Evolutionary conservation across 2,329 filamentous ascomycete genomes (phyloP), one percentile per base, ranked within the genome.

Genomic region (Fusarium sp.): DNA sequence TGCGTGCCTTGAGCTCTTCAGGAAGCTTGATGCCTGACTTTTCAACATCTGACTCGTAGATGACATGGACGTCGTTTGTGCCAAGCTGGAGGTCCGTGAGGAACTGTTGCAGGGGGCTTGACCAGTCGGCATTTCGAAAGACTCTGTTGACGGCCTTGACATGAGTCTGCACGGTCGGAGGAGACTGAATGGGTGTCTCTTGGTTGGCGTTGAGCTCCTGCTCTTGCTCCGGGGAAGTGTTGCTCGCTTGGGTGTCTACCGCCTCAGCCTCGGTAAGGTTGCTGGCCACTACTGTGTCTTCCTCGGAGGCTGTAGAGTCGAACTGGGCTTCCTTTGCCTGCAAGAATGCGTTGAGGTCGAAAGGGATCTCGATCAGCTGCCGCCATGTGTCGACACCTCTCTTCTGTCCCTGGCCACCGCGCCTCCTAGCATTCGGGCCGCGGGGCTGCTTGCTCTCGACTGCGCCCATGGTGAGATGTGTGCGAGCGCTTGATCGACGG

Each of bases 401-500:
- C n/a, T 31, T 59, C 20, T 27, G 36, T 42, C 60, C 40, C 24
- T 69, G 62, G 27, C 67, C 67, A 16, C 33, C 51, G 27, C 69
- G 69, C 17, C 59, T 66, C 42, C 38, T 70, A 33, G 68, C 51
- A 40, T 33, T 67, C 40, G 51, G 58, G 24, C 10, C 70, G 69
- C 67, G 51, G 24, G 27, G 57, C 27, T 42, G 57, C 35, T 72
- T 72, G 61, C 57, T 62, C 29, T 71, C 69, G 27, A 56, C 56
- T 61, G 67, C 70, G 49, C 70, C 69, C 69, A 70, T 70, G 56
- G 22, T 70, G 57, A 62, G 65, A 73, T 51, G 49, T 66, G 70
- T 55, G 53, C 55, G 70, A 63, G 35, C 40, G 36, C n/a, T 46
- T 40, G 44, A 55, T 14, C 55, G 66, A 29, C 61, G 69, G 69